Conservation (phyloP, 169 alveolate genomes). For the Plasmodium gallinaceum region DNA sequence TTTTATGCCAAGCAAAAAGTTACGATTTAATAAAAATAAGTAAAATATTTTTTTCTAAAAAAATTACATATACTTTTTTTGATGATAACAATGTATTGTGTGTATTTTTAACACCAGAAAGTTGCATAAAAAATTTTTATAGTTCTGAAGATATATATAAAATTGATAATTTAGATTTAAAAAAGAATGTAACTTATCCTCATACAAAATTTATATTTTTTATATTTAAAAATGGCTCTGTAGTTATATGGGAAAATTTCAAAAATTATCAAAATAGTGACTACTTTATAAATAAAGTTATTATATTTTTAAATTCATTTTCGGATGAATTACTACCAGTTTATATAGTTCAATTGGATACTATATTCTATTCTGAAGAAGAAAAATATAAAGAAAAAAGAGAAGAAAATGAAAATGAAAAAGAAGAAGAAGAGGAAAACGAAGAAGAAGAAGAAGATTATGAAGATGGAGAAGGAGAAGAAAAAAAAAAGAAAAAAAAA, state of each 20-base stretch:
- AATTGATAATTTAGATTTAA: conserved; percentile 13
- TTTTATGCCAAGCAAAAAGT: conserved; percentile 62
- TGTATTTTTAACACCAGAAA: conserved; percentile 62
- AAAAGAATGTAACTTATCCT: conserved; percentile 19
- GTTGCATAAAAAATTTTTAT: conserved; percentile 1
- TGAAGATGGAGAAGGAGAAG: not conserved
- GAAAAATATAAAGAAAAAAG: not conserved
- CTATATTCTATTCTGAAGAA: conserved; percentile 28
- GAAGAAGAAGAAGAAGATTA: not conserved
- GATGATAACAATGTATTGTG: conserved; percentile 39
- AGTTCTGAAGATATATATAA: conserved; percentile 36
- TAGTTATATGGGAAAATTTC: conserved; percentile 80
- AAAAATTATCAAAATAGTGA: conserved; percentile 49
- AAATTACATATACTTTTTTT: conserved; percentile 19
- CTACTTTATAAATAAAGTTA: conserved; percentile 73
- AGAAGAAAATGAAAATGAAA: not conserved
- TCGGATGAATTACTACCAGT: conserved; percentile 69
- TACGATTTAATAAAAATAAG: conserved; percentile 52
- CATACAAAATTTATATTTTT: conserved; percentile 53
- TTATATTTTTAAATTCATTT: conserved; percentile 68
- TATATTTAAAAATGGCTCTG: conserved; percentile 79
- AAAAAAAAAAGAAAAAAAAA: conserved; percentile 22
- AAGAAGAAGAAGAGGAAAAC: not conserved
- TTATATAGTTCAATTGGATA: conserved; percentile 74
- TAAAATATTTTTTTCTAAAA: conserved; percentile 26